Percentiles rank a stretch among this genome's conserved stretches.
phyloP scores from a whole-genome alignment of 139 green algal genomes.

The Protoeuglena noctilucae region DNA sequence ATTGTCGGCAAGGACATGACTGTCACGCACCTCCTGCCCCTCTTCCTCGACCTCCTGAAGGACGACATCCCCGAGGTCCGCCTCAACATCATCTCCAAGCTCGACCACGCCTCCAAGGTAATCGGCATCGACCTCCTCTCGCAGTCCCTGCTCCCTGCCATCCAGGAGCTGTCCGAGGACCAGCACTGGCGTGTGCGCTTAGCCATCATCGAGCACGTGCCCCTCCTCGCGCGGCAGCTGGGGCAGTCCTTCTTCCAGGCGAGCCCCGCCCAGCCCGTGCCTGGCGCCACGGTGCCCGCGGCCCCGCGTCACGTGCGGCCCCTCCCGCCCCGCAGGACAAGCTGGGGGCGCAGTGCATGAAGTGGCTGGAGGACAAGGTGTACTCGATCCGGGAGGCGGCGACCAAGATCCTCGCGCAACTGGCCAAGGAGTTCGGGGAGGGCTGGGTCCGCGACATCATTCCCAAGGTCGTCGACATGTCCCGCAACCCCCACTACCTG shows the following conservation, averaged over 20 bases:
- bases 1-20: slow-evolving; percentile 65
- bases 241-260: slow-evolving; percentile 53
- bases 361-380: slow-evolving; percentile 81
- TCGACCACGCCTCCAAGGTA: slow-evolving; percentile 64
- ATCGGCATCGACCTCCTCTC: slow-evolving; percentile 87
- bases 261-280: too few relatives aligned
- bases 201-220: slow-evolving; percentile 97
- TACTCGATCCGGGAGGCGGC: slow-evolving; percentile 80
- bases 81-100: slow-evolving; percentile 95
- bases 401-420: slow-evolving; percentile 62
- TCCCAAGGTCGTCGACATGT: slow-evolving; percentile 41
- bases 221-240: slow-evolving; percentile 83
- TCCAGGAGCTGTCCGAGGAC: slow-evolving; percentile 93
- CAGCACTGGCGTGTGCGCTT: slow-evolving; percentile 95
- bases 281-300: too few relatives aligned
- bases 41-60: slow-evolving; percentile 85
- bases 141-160: slow-evolving; percentile 84
- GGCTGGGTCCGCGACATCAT: slow-evolving; percentile 85
- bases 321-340: too few relatives aligned
- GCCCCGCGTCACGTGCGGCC: slow-evolving; percentile 8
- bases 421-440: slow-evolving; percentile 81
- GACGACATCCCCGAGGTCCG: slow-evolving; percentile 90
- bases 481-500: slow-evolving; percentile 77
- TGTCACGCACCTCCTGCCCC: slow-evolving; percentile 82
- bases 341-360: slow-evolving; percentile 84